Evolutionary conservation across 2,329 filamentous ascomycete genomes (phyloP).

Genomic region (Graphilbum fragrans): DNA sequence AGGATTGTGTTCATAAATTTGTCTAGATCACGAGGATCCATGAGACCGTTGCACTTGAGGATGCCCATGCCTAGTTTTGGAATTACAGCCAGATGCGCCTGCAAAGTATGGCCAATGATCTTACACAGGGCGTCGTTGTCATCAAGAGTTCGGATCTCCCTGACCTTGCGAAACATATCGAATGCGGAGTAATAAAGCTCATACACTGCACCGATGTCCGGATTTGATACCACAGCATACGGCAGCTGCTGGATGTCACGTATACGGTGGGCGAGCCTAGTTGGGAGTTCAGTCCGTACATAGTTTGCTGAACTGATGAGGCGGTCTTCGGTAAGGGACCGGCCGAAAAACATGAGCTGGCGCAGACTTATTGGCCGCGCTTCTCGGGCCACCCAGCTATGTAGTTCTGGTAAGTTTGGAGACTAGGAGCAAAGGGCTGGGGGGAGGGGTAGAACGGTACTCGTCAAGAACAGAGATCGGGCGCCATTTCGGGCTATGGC

Average conservation of each 20-base stretch:
- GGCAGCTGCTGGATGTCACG: constrained; percentile 95
- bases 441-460: constrained; percentile 25
- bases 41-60: constrained; percentile 73
- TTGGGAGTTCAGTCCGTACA: constrained; percentile 87
- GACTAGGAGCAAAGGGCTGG: background rate
- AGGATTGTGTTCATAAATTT: constrained; percentile 91
- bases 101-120: constrained; percentile 64
- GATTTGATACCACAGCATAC: constrained; percentile 92
- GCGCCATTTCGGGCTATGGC: constrained; percentile 34
- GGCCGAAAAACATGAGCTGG: constrained; percentile 93
- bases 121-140: constrained; percentile 86
- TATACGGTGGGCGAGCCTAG: constrained; percentile 79
- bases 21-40: constrained; percentile 73
- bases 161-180: constrained; percentile 73
- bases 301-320: constrained; percentile 95
- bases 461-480: constrained; percentile 53
- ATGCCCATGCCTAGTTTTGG: constrained; percentile 91
- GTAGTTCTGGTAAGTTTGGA: background rate
- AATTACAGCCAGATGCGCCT: constrained; percentile 85
- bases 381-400: constrained; percentile 84
- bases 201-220: constrained; percentile 87
- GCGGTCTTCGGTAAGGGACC: constrained; percentile 79
- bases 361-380: constrained; percentile 91
- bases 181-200: constrained; percentile 97
- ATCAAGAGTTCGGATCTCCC: constrained; percentile 71